Base-by-base conservation (phyloP, 495 filamentous ascomycete genomes). In the Trichocladium antarcticum region DNA sequence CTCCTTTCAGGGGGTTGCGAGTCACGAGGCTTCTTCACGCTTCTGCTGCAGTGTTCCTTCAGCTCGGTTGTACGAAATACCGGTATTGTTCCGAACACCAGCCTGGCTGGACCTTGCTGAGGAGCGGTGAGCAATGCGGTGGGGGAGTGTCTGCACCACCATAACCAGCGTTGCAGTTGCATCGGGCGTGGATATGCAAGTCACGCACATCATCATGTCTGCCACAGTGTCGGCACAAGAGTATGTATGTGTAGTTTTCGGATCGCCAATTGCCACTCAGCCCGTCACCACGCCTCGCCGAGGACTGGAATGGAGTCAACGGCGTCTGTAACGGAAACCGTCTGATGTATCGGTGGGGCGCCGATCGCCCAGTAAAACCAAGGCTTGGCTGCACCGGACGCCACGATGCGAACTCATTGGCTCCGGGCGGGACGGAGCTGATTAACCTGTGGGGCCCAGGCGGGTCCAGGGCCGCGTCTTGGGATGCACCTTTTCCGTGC, bases 341-440 rank as follows among this genome's bases (percentile, higher is more conserved):
- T n/a, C n/a, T n/a, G n/a, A n/a, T n/a, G n/a, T n/a, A n/a, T n/a
- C n/a, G n/a, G n/a, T n/a, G n/a, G n/a, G n/a, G 38, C 8, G 15
- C 5, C 5, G 19, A 49, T 53, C 44, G 47, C 11, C 58, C 55
- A 60, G 53, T 60, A 24, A 48, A 21, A 39, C 10, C 14, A 31
- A 28, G 20, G 14, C 29, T 20, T 37, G 36, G 27, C 34, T 27
- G 46, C 55, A 58, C 55, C 34, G 38, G 49, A 47, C 40, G 49
- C 49, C 52, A 56, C 49, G 31, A 42, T 21, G 36, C 10, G 8
- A 16, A 53, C n/a, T 58, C 19, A 60, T 42, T 60, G 58, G 58
- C 32, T 45, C 45, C 36, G 37, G 42, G 19, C 28, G 19, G 17
- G 15, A 9, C 19, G 29, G n/a, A 32, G 31, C 3, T 12, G 39